These are phyloP conservation scores for Arthrobotrys iridis DNA, from an alignment of 2,329 filamentous ascomycete species.

Conservation along the genomic window DNA sequence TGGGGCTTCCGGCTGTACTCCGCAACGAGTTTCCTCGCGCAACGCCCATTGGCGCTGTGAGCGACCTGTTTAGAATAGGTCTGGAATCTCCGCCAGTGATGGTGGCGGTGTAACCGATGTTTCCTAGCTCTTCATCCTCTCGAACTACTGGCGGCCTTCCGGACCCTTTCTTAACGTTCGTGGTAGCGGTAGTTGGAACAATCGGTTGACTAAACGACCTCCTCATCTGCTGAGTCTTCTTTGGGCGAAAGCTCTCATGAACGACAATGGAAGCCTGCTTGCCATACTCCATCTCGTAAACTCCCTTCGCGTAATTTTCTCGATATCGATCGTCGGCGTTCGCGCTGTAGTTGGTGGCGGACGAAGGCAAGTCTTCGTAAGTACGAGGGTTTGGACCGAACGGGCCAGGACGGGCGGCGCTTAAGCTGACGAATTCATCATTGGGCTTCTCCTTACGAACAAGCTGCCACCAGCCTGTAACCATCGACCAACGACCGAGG, in stretches of 20 bases:
- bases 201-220: slow-evolving; percentile 22
- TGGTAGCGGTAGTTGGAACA: not conserved
- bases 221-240: slow-evolving; percentile 20
- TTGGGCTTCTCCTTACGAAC: slow-evolving; percentile 67
- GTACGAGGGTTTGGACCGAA: slow-evolving; percentile 64
- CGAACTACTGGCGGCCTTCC: slow-evolving; percentile 21
- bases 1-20: slow-evolving; percentile 3
- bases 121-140: slow-evolving; percentile 43
- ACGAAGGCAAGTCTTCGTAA: slow-evolving; percentile 51
- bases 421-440: slow-evolving; percentile 87
- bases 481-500: slow-evolving; percentile 83
- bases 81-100: slow-evolving; percentile 18
- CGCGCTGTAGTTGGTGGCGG: slow-evolving; percentile 37
- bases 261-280: slow-evolving; percentile 44
- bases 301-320: slow-evolving; percentile 27
- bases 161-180: not conserved
- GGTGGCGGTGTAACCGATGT: slow-evolving; percentile 38
- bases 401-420: slow-evolving; percentile 75
- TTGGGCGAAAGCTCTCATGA: slow-evolving; percentile 44
- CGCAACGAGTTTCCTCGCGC: slow-evolving; percentile 18
- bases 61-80: slow-evolving; percentile 25
- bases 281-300: slow-evolving; percentile 51
- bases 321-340: slow-evolving; percentile 30
- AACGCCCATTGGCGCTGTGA: slow-evolving; percentile 35
- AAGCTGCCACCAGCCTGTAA: slow-evolving; percentile 81